These are phyloP conservation scores for Avena atlantica DNA, from an alignment of 176 grass and related monocot species.

Conservation along the genomic window DNA sequence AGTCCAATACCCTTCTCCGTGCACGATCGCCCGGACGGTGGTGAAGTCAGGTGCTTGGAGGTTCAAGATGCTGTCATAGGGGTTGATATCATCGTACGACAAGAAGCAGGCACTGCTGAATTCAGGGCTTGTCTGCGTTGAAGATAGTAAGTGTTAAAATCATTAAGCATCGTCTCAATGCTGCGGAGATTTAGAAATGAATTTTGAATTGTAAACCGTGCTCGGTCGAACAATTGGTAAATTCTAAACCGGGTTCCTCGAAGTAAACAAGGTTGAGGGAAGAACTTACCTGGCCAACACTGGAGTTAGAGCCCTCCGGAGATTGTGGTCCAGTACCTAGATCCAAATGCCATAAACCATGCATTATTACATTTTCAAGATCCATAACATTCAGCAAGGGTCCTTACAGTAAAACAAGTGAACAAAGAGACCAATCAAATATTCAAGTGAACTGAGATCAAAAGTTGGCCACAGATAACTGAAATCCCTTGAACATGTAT, in stretches of 20 bases:
- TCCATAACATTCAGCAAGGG: constrained; percentile 18
- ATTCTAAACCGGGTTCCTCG: background rate
- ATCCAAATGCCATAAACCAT: constrained; percentile 31
- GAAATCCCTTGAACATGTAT: background rate
- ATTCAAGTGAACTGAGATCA: background rate
- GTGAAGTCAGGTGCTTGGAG: constrained; percentile 7
- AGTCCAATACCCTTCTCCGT: background rate
- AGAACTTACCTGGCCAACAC: constrained; percentile 56
- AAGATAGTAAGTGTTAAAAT: constrained; percentile 36
- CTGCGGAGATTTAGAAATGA: background rate
- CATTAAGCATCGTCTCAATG: constrained; percentile 27
- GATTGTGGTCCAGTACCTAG: constrained; percentile 40
- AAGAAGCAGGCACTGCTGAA: constrained; percentile 41
- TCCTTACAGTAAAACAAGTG: constrained; percentile 23
- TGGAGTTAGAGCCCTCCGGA: constrained; percentile 39
- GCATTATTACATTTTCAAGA: constrained; percentile 27
- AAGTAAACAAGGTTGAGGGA: constrained; percentile 13
- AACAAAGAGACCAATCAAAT: background rate
- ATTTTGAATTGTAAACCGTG: background rate
- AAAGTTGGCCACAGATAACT: background rate
- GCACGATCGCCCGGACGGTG: constrained; percentile 25
- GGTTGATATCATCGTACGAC: background rate
- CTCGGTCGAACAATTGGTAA: too few species aligned
- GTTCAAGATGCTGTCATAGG: constrained; percentile 18
- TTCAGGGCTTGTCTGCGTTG: constrained; percentile 36